Percentiles rank a stretch among this genome's conserved stretches.
Evolutionary conservation across 2,329 filamentous ascomycete species (phyloP).

Genomic region (Aspergillus sp.): DNA sequence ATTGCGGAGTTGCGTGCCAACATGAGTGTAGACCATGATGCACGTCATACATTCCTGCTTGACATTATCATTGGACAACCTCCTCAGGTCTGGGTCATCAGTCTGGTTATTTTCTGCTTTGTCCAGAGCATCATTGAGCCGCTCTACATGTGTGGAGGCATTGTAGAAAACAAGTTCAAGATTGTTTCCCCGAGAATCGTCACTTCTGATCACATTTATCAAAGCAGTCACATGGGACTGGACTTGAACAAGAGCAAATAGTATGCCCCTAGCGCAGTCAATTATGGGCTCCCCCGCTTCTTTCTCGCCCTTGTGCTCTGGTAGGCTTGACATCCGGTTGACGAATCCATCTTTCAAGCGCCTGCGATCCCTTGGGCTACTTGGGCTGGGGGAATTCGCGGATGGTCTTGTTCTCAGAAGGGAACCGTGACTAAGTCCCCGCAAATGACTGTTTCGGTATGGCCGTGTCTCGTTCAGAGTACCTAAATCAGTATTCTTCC

Average conservation of each 20-base stretch:
- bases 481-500: conserved; percentile 51
- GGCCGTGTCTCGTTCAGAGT: conserved; percentile 49
- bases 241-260: conserved; percentile 52
- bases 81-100: conserved; percentile 47
- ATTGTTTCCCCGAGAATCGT: conserved; percentile 44
- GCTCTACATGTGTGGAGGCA: conserved; percentile 52
- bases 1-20: conserved; percentile 46
- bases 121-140: conserved; percentile 51
- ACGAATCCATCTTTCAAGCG: conserved; percentile 40
- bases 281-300: conserved; percentile 46
- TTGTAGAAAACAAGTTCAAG: conserved; percentile 54
- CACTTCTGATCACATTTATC: conserved; percentile 44
- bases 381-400: conserved; percentile 40
- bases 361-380: conserved; percentile 39
- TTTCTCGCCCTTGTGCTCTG: conserved; percentile 50
- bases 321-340: conserved; percentile 52
- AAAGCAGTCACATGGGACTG: conserved; percentile 44
- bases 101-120: conserved; percentile 45
- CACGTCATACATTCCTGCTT: conserved; percentile 45
- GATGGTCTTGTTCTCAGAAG: conserved; percentile 38
- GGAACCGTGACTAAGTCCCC: conserved; percentile 55
- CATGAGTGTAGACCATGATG: conserved; percentile 46
- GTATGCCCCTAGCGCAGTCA: conserved; percentile 52
- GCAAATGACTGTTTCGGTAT: conserved; percentile 51
- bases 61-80: conserved; percentile 35